Base-by-base conservation (phyloP, 2,329 filamentous ascomycete genomes). In the Fusarium torulosum region DNA sequence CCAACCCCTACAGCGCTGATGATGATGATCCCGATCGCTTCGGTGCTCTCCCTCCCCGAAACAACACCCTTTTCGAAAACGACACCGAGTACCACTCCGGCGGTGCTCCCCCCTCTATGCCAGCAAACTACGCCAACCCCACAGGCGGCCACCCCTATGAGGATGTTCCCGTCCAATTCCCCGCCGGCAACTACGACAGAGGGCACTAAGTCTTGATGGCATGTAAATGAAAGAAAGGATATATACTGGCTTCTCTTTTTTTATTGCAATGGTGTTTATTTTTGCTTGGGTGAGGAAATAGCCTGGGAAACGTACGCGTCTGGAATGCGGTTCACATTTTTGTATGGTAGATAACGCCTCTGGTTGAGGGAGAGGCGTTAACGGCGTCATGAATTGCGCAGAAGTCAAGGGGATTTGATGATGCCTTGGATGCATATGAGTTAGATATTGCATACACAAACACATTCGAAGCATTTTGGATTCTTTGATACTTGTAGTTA, bases 111-210 rank as follows among this genome's bases (percentile, higher is more conserved):
- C 51, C 68, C 7, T 70, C 66, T n/a, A 74, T 72, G 70, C 68
- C 72, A 7, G 62, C 63, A 29, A 66, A 31, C 63, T 71, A 71
- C 42, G 67, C 70, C 53, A 68, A 76, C 46, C 63, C 74, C 23
- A 53, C 66, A 23, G 63, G 70, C 4, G 73, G 66, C 10, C 66
- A 67, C 13, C 65, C 62, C 15, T 74, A 73, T 19, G 70, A 72
- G 38, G 70, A 74, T 64, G 80, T 82, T 45, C 84, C 85, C 0
- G 84, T 79, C 20, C 82, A 84, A 53, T 90, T 90, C 74, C 87
- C 88, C 3, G 76, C 78, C 20, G 88, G 75, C 35, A 83, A 88
- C 73, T 90, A 90, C 74, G 85, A 88, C 71, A 80, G 85, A 62
- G 82, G 79, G 56, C 73, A 79, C 61, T 79, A 77, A 73, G 78